phyloP scores from a whole-genome alignment of 2,329 filamentous ascomycete species.

The Fusarium sp. region DNA sequence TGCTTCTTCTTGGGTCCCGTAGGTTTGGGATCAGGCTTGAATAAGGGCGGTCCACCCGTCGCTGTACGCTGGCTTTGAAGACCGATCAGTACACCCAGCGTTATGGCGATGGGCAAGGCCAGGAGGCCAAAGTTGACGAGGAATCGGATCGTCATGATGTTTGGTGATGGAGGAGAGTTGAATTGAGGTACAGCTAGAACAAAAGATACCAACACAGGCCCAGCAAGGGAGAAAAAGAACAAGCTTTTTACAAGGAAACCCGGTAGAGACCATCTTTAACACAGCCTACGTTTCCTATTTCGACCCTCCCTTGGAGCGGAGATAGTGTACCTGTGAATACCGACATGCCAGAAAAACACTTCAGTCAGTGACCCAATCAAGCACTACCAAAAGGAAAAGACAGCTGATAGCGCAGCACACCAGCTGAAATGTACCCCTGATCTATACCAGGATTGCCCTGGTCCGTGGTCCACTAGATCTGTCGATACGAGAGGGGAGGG shows the following conservation, averaged over 20 bases:
- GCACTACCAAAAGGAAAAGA: not conserved
- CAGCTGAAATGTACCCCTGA: slow-evolving; percentile 39
- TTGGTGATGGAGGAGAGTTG: not conserved
- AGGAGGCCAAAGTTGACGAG: slow-evolving; percentile 63
- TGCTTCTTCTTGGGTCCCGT: slow-evolving; percentile 41
- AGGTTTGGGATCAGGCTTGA: slow-evolving; percentile 45
- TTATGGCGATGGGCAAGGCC: slow-evolving; percentile 61
- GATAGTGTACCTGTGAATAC: slow-evolving; percentile 3
- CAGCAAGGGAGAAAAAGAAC: slow-evolving; percentile 12
- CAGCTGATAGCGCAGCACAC: slow-evolving; percentile 22
- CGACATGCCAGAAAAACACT: slow-evolving; percentile 26
- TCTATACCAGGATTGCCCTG: slow-evolving; percentile 25
- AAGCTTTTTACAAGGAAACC: slow-evolving; percentile 14
- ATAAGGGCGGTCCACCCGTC: slow-evolving; percentile 58
- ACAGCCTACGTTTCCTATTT: slow-evolving; percentile 12
- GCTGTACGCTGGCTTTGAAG: slow-evolving; percentile 58
- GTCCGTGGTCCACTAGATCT: slow-evolving; percentile 19
- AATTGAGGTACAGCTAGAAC: not conserved
- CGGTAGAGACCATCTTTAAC: slow-evolving; percentile 10
- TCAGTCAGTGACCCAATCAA: slow-evolving; percentile 15
- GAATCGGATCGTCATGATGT: slow-evolving; percentile 54
- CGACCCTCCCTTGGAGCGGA: slow-evolving; percentile 18
- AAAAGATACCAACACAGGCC: not conserved
- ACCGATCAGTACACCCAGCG: slow-evolving; percentile 61
- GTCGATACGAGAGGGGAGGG: slow-evolving; percentile 29